Evolutionary conservation across 495 filamentous ascomycete species (phyloP).

Genomic region (Opeltia flavorubescens): DNA sequence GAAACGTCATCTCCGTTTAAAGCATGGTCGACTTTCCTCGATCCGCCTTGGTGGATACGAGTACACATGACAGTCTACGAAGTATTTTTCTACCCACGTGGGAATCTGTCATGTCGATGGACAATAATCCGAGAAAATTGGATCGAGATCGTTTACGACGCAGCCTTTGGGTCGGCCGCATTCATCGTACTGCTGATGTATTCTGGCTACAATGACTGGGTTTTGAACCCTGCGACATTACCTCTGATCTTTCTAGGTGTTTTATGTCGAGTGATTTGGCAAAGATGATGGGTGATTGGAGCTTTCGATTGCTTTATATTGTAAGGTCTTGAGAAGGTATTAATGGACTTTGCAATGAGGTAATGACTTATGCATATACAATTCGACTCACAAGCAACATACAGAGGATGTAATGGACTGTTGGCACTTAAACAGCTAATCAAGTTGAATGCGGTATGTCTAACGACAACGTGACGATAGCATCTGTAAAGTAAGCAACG

Average conservation of each 20-base stretch:
- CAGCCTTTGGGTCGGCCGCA: neutral
- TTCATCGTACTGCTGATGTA: neutral
- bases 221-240: neutral
- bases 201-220: neutral
- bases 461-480: no score
- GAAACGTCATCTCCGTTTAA: neutral
- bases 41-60: neutral
- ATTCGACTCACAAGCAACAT: no score
- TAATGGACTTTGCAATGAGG: no score
- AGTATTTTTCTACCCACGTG: neutral
- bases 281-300: conserved; percentile 12
- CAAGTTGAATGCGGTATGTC: no score
- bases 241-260: neutral
- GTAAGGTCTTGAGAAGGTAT: no score
- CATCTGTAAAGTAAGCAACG: no score
- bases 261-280: neutral
- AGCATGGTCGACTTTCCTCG: neutral
- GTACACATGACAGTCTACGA: neutral
- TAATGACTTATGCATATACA: no score
- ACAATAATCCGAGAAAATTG: neutral
- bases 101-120: neutral
- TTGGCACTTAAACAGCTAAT: no score
- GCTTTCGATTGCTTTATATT: no score
- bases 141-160: neutral
- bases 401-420: no score